Percentiles rank a stretch among this genome's conserved stretches.
Evolutionary conservation across 2,329 filamentous ascomycete genomes (phyloP).

Genomic region (Aspergillus phoenicis): DNA sequence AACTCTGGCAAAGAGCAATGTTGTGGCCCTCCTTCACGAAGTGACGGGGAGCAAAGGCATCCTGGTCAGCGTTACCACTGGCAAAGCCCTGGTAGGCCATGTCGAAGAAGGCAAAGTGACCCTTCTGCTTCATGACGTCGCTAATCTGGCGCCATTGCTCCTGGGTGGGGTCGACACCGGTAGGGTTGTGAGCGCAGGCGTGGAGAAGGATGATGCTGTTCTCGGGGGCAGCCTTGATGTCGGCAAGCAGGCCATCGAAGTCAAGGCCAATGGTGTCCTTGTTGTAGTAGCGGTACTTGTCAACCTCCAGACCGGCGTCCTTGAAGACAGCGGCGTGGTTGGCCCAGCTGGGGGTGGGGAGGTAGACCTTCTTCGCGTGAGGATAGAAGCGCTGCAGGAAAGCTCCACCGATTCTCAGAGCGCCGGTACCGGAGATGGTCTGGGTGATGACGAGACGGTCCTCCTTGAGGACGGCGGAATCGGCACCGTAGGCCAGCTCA

Average conservation of each 20-base stretch:
- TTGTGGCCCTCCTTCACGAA: slow-evolving; percentile 92
- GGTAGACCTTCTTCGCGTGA: slow-evolving; percentile 91
- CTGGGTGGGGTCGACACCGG: slow-evolving; percentile 87
- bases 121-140: slow-evolving; percentile 78
- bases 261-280: slow-evolving; percentile 97
- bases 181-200: slow-evolving; percentile 97
- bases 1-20: slow-evolving; percentile 85
- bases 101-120: slow-evolving; percentile 96
- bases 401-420: slow-evolving; percentile 88
- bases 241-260: slow-evolving; percentile 88
- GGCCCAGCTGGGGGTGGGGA: slow-evolving; percentile 94
- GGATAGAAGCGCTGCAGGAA: slow-evolving; percentile 93
- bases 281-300: slow-evolving; percentile 99
- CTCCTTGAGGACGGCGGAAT: slow-evolving; percentile 73
- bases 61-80: slow-evolving; percentile 84
- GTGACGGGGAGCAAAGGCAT: slow-evolving; percentile 90
- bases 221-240: slow-evolving; percentile 85
- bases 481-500: slow-evolving; percentile 82
- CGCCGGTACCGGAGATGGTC: slow-evolving; percentile 96
- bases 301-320: slow-evolving; percentile 85
- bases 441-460: slow-evolving; percentile 88
- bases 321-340: slow-evolving; percentile 97
- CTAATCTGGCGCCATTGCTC: slow-evolving; percentile 94
- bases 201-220: slow-evolving; percentile 91
- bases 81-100: slow-evolving; percentile 99